Base-by-base conservation (phyloP, 164 flowering plant species). In the Hamamelis virginiana region DNA sequence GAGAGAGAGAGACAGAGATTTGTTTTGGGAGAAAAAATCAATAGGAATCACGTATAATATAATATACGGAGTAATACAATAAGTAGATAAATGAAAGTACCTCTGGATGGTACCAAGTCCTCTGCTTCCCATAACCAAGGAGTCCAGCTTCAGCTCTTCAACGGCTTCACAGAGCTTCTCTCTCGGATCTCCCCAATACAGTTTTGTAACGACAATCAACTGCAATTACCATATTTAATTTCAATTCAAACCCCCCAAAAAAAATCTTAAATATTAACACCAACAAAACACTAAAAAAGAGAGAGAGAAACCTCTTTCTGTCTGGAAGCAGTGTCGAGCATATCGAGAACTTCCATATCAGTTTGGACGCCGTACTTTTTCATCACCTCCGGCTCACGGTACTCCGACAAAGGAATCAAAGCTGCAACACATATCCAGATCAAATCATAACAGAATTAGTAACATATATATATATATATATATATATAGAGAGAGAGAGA, bases 141-240 rank as follows among this genome's bases (percentile, higher is more conserved):
- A 76, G 58, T 84, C 85, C 57, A 84, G 75, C 41, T 80, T 80
- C 51, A 84, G 82, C 75, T 77, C 85, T 65, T 80, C 81, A 64
- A 76, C 56, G 0, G 82, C 84, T 18, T 78, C 76, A 3, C 72
- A 45, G 3, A 84, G 53, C 77, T 80, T 80, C 74, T 84, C 85
- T 43, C 87, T 84, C 0, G 87, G 81, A 64, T 84, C 85, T 71
- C 98, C 97, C 94, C 94, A 91, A 64, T 88, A 92, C n/a, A 95
- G 23, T 70, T 92, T 95, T 5, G 85, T 59, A 21, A 91, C 83
- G 22, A 91, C 74, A 0, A 59, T 80, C 55, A 83, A 77, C 98
- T 94, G 38, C 38, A 68, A 46, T 23, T 45, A 27, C 23, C 8
- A 26, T 13, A 8, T 15, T 14, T 13, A 12, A 50, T 33, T 33